phyloP scores from a whole-genome alignment of 805 yeast species.

The Metschnikowia aberdeeniae region DNA sequence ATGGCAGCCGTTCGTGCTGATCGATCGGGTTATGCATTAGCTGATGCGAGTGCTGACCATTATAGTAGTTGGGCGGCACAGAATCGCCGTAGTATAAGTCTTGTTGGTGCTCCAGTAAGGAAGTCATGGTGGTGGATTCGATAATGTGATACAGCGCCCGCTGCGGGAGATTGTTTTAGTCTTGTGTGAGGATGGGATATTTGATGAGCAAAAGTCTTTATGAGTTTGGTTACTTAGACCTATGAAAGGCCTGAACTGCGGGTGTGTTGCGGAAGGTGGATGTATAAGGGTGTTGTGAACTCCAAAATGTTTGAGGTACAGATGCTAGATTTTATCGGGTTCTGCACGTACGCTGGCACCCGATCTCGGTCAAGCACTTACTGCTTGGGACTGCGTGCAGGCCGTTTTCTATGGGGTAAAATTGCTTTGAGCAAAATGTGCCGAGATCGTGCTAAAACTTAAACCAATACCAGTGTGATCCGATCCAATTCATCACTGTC shows the following conservation, averaged over 20 bases:
- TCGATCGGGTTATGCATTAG: slow-evolving; percentile 14
- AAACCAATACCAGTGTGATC: too few relatives aligned
- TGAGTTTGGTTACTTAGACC: background rate
- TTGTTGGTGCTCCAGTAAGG: slow-evolving; percentile 18
- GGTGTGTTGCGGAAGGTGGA: background rate
- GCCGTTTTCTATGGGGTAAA: too few relatives aligned
- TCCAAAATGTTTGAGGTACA: background rate
- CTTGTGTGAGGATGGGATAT: background rate
- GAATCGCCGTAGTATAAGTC: slow-evolving; percentile 25
- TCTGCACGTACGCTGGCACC: slow-evolving; percentile 4
- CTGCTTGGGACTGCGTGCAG: background rate
- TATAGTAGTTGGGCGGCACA: slow-evolving; percentile 17
- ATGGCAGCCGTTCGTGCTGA: slow-evolving; percentile 20
- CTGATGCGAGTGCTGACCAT: slow-evolving; percentile 15
- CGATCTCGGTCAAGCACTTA: slow-evolving; percentile 2
- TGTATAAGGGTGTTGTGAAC: background rate
- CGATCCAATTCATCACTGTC: background rate
- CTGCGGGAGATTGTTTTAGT: background rate
- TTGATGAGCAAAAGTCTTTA: background rate
- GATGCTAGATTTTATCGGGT: slow-evolving; percentile 4
- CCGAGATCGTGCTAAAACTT: too few relatives aligned
- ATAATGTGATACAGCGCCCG: background rate
- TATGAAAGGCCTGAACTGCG: background rate
- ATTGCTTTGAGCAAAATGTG: too few relatives aligned
- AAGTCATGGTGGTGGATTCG: slow-evolving; percentile 14